Base-by-base conservation (phyloP, 352 stramenopile species). In the Pythium rhizo-oryzae region DNA sequence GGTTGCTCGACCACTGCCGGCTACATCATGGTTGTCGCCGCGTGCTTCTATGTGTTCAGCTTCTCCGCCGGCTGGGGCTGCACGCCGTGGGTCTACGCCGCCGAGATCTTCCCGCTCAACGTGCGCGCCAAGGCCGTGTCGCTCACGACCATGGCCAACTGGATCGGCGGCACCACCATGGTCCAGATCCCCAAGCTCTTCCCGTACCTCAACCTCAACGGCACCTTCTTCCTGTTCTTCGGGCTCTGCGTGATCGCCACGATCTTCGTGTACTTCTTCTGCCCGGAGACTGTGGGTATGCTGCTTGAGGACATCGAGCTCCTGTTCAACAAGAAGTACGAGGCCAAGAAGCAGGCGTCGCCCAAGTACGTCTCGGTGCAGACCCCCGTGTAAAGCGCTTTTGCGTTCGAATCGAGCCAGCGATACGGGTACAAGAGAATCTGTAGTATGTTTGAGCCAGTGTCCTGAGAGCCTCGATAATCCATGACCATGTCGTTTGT, bases 81-180 rank as follows among this genome's bases (percentile, higher is more conserved):
- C n/a, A n/a, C n/a, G 28, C 3, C 28, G 28, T 33, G 28, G 28
- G 6, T 33, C 28, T 33, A 88, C 50, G 77, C 82, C 0, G 59
- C 78, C 12, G 82, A 90, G 65, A 84, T 87, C 67, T 89, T 89
- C 61, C 75, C 78, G 18, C 53, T 90, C 41, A 68, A 78, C 62
- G 65, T 79, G 15, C 80, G 82, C 24, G 70, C 70, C 53, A 79
- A 74, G 33, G 78, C 76, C 1, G 71, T 87, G 28, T 78, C 80
- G 12, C 43, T 73, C 6, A 68, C 59, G 21, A 72, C 59, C n/a
- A 68, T 72, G 59, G 57, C 53, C 24, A 72, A 72, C 66, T 72
- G 79, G 76, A 37, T 12, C 50, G 71, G 65, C 35, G 72, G 67
- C 5, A 62, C 72, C 2, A 15, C 73, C 9, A 87, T 87, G 75